These are phyloP conservation scores for Penicillium soppii DNA, from an alignment of 495 filamentous ascomycete species.

Conservation along the genomic window DNA sequence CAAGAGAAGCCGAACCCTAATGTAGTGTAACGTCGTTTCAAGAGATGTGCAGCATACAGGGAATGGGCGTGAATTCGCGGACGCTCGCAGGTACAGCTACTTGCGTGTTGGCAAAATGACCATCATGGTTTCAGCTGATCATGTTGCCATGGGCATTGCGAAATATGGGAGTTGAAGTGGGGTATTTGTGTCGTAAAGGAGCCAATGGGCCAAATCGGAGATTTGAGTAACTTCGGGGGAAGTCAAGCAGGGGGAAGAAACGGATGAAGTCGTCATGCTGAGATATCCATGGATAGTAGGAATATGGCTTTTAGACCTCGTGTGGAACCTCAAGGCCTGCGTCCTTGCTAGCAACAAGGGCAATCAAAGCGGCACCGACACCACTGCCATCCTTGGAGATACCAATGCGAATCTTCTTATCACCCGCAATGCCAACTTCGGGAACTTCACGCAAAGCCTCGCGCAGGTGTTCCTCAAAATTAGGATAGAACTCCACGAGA, in stretches of 20 bases:
- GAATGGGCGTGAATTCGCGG: conserved; percentile 1
- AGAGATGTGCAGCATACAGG: background rate
- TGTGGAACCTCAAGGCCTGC: conserved; percentile 20
- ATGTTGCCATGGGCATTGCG: background rate
- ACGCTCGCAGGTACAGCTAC: background rate
- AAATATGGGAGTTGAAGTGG: background rate
- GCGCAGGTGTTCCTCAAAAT: conserved; percentile 75
- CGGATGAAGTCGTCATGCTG: background rate
- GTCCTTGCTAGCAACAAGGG: conserved; percentile 61
- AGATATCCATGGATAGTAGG: background rate
- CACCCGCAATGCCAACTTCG: conserved; percentile 68
- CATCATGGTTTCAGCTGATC: conserved; percentile 10
- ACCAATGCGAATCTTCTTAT: conserved; percentile 80
- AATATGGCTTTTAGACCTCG: conserved; percentile 9
- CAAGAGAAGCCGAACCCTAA: background rate
- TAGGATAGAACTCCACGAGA: conserved; percentile 89
- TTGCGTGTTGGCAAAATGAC: background rate
- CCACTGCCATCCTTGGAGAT: conserved; percentile 93
- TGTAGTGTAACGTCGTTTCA: conserved; percentile 20
- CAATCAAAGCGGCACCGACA: conserved; percentile 89
- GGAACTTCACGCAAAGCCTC: conserved; percentile 70
- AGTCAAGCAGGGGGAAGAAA: background rate
- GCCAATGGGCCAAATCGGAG: background rate
- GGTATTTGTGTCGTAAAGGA: background rate
- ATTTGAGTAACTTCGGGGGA: background rate